phyloP scores from a whole-genome alignment of 208 protist species.

The Trypanosoma vivax region DNA sequence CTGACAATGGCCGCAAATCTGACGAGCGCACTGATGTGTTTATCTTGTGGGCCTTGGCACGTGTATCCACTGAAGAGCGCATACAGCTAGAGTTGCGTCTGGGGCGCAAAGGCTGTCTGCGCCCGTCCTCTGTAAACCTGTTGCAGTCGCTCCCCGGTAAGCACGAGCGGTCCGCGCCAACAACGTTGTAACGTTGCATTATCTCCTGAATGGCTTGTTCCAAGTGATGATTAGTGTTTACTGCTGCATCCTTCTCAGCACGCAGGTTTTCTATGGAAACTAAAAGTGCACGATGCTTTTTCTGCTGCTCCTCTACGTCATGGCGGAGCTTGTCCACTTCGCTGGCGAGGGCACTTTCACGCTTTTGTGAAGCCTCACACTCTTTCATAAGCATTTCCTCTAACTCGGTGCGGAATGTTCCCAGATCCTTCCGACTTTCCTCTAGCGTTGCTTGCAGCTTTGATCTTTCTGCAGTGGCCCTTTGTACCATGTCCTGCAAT shows the following conservation, averaged over 20 bases:
- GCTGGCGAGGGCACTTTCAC: conserved; percentile 40
- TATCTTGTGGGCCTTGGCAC: too few species aligned
- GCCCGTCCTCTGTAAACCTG: conserved; percentile 3
- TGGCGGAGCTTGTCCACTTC: conserved; percentile 56
- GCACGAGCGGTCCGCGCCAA: not conserved
- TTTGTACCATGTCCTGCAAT: conserved; percentile 62
- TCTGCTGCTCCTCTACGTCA: conserved; percentile 54
- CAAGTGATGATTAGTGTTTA: conserved; percentile 64
- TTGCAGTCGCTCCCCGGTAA: not conserved
- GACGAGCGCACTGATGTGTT: not conserved
- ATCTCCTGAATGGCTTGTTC: conserved; percentile 57
- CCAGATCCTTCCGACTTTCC: conserved; percentile 46
- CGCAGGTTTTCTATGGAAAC: conserved; percentile 50
- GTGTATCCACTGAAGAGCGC: too few species aligned
- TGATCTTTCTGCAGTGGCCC: conserved; percentile 54
- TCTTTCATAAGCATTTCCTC: conserved; percentile 72
- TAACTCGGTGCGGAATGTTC: conserved; percentile 60
- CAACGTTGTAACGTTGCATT: not conserved
- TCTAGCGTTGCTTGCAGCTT: conserved; percentile 48
- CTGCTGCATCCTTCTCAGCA: conserved; percentile 46
- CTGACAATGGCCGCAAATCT: conserved; percentile 12
- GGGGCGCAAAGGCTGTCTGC: not conserved
- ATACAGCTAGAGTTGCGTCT: not conserved
- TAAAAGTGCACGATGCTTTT: conserved; percentile 33
- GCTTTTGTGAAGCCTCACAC: conserved; percentile 44